A percentile compares a stretch with the other conserved stretches of the same genome.
These are phyloP conservation scores for Meripilus lineatus DNA, from an alignment of 1,284 basidiomycete species.

Conservation along the genomic window DNA sequence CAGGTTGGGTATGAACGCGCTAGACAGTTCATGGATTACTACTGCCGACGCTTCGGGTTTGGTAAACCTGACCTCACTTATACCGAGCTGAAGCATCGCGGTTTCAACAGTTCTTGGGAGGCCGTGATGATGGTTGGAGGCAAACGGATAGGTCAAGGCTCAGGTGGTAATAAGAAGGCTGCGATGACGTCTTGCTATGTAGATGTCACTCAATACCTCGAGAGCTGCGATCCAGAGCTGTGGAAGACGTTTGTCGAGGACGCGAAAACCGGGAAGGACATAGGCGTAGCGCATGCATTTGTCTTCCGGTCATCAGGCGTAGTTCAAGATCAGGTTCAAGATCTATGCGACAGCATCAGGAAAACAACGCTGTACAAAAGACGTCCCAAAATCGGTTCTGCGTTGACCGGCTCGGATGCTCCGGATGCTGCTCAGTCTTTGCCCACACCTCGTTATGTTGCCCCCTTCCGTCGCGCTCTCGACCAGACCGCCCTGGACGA, in stretches of 20 bases:
- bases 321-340: constrained; percentile 72
- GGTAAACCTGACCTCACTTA: constrained; percentile 77
- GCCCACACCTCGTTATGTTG: constrained; percentile 7
- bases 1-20: constrained; percentile 72
- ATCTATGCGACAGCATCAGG: constrained; percentile 67
- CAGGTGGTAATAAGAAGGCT: constrained; percentile 68
- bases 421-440: constrained; percentile 4
- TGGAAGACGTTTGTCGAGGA: constrained; percentile 73
- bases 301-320: constrained; percentile 64
- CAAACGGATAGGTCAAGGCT: constrained; percentile 76
- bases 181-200: constrained; percentile 78
- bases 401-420: constrained; percentile 14
- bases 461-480: constrained; percentile 23
- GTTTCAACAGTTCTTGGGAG: constrained; percentile 54
- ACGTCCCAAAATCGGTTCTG: constrained; percentile 31
- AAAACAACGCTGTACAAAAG: constrained; percentile 47
- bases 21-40: constrained; percentile 92
- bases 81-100: constrained; percentile 25
- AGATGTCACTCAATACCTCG: constrained; percentile 85
- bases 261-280: constrained; percentile 57
- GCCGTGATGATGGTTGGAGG: constrained; percentile 81
- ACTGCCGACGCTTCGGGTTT: constrained; percentile 81
- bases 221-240: constrained; percentile 74
- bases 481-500: constrained; percentile 27
- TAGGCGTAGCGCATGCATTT: constrained; percentile 71